These are phyloP conservation scores for Nymphaea thermarum DNA, from an alignment of 164 flowering plant species.

Conservation along the genomic window DNA sequence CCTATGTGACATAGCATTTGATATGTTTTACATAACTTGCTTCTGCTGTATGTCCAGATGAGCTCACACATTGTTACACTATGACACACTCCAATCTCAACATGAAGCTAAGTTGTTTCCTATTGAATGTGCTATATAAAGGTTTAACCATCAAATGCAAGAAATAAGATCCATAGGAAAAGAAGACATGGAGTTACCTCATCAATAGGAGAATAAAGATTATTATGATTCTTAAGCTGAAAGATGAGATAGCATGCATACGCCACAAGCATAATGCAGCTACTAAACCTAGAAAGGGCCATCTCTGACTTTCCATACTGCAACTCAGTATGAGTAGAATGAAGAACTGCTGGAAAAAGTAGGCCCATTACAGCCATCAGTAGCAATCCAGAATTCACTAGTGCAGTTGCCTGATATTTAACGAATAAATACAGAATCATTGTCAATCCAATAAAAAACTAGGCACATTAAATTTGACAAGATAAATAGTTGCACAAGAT, in stretches of 20 bases:
- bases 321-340: conserved; percentile 50
- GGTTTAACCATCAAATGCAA: no score
- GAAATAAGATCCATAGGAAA: no score
- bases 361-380: conserved; percentile 73
- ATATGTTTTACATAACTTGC: no score
- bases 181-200: conserved; percentile 22
- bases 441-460: no score
- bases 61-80: no score
- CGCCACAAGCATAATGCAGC: conserved; percentile 57
- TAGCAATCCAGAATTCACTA: conserved; percentile 56
- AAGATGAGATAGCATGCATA: conserved; percentile 47
- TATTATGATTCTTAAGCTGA: conserved; percentile 35
- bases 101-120: no score
- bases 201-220: conserved; percentile 23
- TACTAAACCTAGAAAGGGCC: conserved; percentile 69
- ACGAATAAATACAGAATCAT: background rate
- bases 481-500: background rate
- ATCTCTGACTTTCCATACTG: conserved; percentile 59
- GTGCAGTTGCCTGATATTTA: conserved; percentile 38
- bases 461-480: no score
- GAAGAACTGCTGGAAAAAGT: conserved; percentile 59
- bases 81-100: no score
- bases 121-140: no score
- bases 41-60: no score
- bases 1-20: no score